phyloP scores from a whole-genome alignment of 208 protist species.

The Trypanosoma rangeli region DNA sequence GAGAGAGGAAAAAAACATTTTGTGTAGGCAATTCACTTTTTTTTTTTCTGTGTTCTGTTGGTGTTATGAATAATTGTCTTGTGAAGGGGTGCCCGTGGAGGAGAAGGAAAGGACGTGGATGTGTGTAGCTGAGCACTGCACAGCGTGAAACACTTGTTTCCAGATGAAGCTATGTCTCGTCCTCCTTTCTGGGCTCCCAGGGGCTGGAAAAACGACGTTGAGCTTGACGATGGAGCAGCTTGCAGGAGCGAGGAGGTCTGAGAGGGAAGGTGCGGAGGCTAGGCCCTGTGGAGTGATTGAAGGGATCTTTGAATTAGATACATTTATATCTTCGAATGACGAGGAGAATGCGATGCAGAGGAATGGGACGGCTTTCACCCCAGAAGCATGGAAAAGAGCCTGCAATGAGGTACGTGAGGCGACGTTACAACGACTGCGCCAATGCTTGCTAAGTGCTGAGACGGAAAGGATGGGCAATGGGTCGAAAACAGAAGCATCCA shows the following conservation, averaged over 20 bases:
- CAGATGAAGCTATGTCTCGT: conserved; percentile 36
- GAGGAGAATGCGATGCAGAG: neutral
- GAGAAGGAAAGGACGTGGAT: neutral
- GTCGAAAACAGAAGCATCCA: neutral
- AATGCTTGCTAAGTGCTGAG: neutral
- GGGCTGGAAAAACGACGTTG: conserved; percentile 60
- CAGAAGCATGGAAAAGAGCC: conserved; percentile 30
- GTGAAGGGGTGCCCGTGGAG: neutral
- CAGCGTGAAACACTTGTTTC: neutral
- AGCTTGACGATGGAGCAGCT: conserved; percentile 6
- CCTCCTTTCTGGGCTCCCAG: conserved; percentile 65
- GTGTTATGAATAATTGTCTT: neutral
- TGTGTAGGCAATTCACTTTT: neutral
- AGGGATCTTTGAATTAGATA: conserved; percentile 31
- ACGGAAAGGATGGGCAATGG: neutral
- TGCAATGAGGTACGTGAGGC: conserved; percentile 20
- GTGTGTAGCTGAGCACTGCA: neutral
- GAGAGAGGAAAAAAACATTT: neutral
- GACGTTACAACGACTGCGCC: conserved; percentile 6
- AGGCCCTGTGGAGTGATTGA: conserved; percentile 3
- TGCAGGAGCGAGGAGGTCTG: neutral
- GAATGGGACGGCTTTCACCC: conserved; percentile 19
- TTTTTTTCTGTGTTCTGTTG: conserved; percentile 6
- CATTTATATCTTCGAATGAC: conserved; percentile 24
- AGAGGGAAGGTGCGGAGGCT: neutral